phyloP scores from a whole-genome alignment of 495 filamentous ascomycete species.

The Thermochaetoides thermophila region DNA sequence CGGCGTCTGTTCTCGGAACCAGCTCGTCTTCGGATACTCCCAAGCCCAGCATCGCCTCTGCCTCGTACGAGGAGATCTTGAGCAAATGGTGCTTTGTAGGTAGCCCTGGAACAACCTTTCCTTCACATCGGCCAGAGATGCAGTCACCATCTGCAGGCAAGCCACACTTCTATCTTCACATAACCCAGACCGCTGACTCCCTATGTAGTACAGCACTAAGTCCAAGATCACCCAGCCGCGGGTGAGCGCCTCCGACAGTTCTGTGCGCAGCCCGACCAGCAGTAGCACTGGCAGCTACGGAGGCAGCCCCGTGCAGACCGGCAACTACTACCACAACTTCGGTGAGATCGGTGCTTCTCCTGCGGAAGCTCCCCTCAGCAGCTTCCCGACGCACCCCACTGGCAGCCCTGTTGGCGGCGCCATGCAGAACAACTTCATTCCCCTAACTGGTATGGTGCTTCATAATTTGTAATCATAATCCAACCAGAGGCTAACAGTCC shows the following conservation, averaged over 20 bases:
- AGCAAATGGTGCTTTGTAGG: slow-evolving; percentile 99
- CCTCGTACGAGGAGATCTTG: slow-evolving; percentile 83
- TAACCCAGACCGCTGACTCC: slow-evolving; percentile 5
- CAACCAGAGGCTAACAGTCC: no score
- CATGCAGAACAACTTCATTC: no score
- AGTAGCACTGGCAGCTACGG: slow-evolving; percentile 22
- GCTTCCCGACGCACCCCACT: slow-evolving; percentile 17
- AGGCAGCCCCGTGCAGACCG: slow-evolving; percentile 22
- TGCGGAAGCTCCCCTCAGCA: slow-evolving; percentile 29
- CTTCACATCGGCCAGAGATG: slow-evolving; percentile 11
- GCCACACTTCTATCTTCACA: slow-evolving; percentile 2
- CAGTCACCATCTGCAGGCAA: no score
- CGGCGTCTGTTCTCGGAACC: slow-evolving; percentile 5
- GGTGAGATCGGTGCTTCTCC: no score
- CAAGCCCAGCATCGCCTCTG: slow-evolving; percentile 48
- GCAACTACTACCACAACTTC: slow-evolving; percentile 17
- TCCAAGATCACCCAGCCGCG: slow-evolving; percentile 21
- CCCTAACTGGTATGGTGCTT: no score
- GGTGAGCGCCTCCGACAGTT: slow-evolving; percentile 16
- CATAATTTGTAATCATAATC: no score
- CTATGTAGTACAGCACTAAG: slow-evolving; percentile 30
- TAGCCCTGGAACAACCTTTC: slow-evolving; percentile 25
- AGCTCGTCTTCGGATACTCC: slow-evolving; percentile 21
- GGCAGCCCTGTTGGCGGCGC: slow-evolving; percentile 13
- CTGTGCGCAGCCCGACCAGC: no score